Conservation (phyloP, 2,329 filamentous ascomycete genomes). For the Colletotrichum kahawae region DNA sequence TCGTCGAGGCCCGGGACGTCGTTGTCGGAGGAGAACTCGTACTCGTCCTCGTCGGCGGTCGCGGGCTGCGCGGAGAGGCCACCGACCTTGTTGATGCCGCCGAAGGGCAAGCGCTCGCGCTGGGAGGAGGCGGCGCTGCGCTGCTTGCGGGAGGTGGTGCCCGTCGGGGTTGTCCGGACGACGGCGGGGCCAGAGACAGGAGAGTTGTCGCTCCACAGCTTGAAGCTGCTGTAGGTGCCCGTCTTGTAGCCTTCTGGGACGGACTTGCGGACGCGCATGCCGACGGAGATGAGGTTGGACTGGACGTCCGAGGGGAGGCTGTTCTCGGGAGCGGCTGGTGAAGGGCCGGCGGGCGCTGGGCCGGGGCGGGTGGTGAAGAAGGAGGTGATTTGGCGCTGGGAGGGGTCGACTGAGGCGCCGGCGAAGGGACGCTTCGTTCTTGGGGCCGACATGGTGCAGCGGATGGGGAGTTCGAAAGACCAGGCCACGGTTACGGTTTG, state of each 20-base stretch:
- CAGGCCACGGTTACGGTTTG: neutral
- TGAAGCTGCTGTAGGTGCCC: slow-evolving; percentile 54
- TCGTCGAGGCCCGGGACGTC: slow-evolving; percentile 39
- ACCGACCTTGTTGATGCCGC: slow-evolving; percentile 78
- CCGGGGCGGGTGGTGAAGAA: slow-evolving; percentile 52
- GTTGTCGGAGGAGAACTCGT: slow-evolving; percentile 27
- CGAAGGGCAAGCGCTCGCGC: slow-evolving; percentile 78
- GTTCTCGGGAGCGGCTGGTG: slow-evolving; percentile 39
- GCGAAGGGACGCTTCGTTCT: slow-evolving; percentile 67
- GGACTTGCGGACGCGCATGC: slow-evolving; percentile 93
- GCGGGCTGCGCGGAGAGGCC: slow-evolving; percentile 67
- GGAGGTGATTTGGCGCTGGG: slow-evolving; percentile 68
- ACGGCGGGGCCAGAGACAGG: slow-evolving; percentile 14
- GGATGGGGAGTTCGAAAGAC: neutral
- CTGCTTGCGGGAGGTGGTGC: slow-evolving; percentile 17
- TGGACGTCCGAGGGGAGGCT: slow-evolving; percentile 71
- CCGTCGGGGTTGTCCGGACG: slow-evolving; percentile 24
- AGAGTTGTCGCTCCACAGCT: slow-evolving; percentile 50
- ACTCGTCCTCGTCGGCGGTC: slow-evolving; percentile 26
- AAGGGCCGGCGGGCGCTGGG: slow-evolving; percentile 21
- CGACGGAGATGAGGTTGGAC: slow-evolving; percentile 85
- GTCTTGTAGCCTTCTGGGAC: slow-evolving; percentile 96
- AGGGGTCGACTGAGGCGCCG: slow-evolving; percentile 61
- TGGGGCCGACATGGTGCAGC: slow-evolving; percentile 51
- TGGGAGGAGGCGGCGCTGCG: slow-evolving; percentile 31